Evolutionary conservation across 2,329 filamentous ascomycete species (phyloP).

Genomic region (Fusarium floridanum): DNA sequence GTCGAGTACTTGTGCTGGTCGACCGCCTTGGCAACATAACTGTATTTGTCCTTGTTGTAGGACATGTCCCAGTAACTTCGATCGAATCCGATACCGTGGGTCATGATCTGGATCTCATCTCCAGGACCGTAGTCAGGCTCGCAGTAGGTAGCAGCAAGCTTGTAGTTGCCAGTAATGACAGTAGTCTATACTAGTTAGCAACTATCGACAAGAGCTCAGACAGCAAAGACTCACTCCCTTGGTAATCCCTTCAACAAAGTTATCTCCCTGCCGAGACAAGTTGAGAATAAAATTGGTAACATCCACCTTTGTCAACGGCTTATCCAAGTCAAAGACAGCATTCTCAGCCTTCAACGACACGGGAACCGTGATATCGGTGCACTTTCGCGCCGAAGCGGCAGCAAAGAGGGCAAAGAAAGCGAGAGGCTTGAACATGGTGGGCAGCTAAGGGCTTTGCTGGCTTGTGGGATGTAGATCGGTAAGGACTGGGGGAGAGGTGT

Average conservation of each 20-base stretch:
- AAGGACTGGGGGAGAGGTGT: constrained; percentile 7
- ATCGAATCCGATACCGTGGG: constrained; percentile 58
- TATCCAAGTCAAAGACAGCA: constrained; percentile 63
- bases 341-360: constrained; percentile 68
- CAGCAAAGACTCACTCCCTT: constrained; percentile 54
- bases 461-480: not conserved
- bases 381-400: constrained; percentile 52
- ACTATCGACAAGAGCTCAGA: not conserved
- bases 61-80: constrained; percentile 72
- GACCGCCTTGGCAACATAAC: constrained; percentile 69
- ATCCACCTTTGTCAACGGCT: constrained; percentile 66
- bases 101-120: constrained; percentile 55
- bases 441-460: not conserved
- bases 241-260: constrained; percentile 61
- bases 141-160: constrained; percentile 73
- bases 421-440: constrained; percentile 39
- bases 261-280: constrained; percentile 61
- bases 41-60: constrained; percentile 71
- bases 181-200: constrained; percentile 54
- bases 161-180: constrained; percentile 65
- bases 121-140: constrained; percentile 62
- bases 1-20: constrained; percentile 69
- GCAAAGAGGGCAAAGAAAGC: constrained; percentile 44
- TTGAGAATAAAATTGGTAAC: constrained; percentile 68
- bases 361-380: constrained; percentile 66